Base-by-base conservation (phyloP, 2,329 filamentous ascomycete genomes). In the Stromatinia cepivora region DNA sequence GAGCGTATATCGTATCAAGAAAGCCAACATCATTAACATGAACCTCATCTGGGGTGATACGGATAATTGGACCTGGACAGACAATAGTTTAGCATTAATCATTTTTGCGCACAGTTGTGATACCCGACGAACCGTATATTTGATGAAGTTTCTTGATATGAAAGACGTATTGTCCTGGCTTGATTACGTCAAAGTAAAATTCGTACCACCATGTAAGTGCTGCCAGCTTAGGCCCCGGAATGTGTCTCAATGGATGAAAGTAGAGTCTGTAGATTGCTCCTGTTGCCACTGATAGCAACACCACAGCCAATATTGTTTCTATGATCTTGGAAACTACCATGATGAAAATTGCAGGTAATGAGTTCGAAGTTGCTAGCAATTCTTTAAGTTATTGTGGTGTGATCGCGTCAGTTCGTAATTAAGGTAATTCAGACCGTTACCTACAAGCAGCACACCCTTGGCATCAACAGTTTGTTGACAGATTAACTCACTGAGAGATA, bases 61-160 rank as follows among this genome's bases (percentile, higher is more conserved):
- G 76, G 50, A 80, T 71, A 17, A 81, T 78, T 0, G 79, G 78
- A 13, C 50, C 62, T 65, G 11, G 17, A 31, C 13, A 50, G 56
- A 17, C 42, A 17, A 31, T n/a, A n/a, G 13, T 11, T 46, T 13
- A 62, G 39, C 25, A n/a, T 2, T 62, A 34, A 31, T 7, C 31
- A 31, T 39, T 15, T 22, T 3, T 50, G 42, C 22, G 50, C 42
- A 50, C 9, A 9, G 8, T 7, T 13, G n/a, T 28, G 13, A 62
- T n/a, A 53, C 31, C 20, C 15, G 42, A 46, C 42, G 15, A 46
- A 66, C 76, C 77, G 67, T 83, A 84, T 70, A 74, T 72, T 59
- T 80, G 73, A 72, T 84, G 82, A 73, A 84, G 75, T 62, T 80
- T 76, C n/a, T 78, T 74, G 34, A 84, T 81, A 68, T 82, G 78